phyloP scores from a whole-genome alignment of 139 green algal species.

The Picochlorum sp. region DNA sequence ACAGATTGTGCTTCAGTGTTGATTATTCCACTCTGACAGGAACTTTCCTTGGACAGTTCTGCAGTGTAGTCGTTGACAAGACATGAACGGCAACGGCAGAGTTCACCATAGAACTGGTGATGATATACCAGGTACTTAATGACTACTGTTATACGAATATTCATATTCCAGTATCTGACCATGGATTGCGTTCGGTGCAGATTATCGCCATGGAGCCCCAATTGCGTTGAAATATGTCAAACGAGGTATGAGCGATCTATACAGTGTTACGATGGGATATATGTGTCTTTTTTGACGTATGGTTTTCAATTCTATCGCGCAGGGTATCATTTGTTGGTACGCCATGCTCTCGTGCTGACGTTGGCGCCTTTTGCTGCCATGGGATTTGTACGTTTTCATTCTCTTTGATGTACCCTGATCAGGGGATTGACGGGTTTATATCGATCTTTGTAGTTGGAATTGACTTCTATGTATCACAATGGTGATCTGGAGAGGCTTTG shows the following conservation, averaged over 20 bases:
- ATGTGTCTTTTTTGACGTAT: not conserved
- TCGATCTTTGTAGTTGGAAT: slow-evolving; percentile 54
- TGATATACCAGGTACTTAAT: slow-evolving; percentile 3
- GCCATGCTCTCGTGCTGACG: slow-evolving; percentile 50
- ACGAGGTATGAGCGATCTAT: slow-evolving; percentile 17
- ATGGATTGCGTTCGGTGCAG: slow-evolving; percentile 14
- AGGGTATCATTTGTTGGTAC: slow-evolving; percentile 69
- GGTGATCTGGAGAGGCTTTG: slow-evolving; percentile 63
- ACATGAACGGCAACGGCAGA: no score
- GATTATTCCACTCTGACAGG: no score
- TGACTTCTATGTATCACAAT: slow-evolving; percentile 65
- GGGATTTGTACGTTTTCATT: slow-evolving; percentile 25
- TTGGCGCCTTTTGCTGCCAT: slow-evolving; percentile 56
- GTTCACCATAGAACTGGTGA: no score
- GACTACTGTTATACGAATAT: not conserved
- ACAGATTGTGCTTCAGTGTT: no score
- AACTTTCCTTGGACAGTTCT: no score
- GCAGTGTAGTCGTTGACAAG: no score
- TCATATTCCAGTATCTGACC: not conserved
- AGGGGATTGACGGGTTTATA: not conserved
- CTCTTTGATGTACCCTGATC: not conserved
- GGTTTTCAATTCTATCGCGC: not conserved
- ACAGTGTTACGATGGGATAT: not conserved
- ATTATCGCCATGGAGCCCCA: slow-evolving; percentile 37
- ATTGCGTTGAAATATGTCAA: slow-evolving; percentile 87